Base-by-base conservation (phyloP, 1,284 basidiomycete genomes). In the Lignosus rhinocerotis region DNA sequence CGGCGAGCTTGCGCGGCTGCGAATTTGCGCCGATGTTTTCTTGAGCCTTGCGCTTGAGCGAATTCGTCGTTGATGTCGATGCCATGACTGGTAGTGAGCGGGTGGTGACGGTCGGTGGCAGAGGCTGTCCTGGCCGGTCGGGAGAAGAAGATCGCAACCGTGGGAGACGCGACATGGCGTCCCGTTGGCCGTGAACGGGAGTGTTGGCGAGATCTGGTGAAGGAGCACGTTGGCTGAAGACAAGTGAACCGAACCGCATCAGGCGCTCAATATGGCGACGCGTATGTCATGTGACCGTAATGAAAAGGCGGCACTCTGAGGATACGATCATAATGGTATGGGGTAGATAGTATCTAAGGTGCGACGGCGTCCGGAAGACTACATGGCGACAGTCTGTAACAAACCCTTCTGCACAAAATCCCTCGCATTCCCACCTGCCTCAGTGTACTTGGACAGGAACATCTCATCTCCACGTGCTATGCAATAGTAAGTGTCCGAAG, bases 321-420 rank as follows among this genome's bases (percentile, higher is more conserved):
- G 8, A 31, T 51, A 30, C 30, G n/a, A 51, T 51, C 42, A 51
- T 33, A n/a, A 39, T 6, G 50, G 30, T 36, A n/a, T 32, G 49
- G 57, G 59, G 32, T 52, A 51, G 55, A 52, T 6, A 6, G 21
- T 44, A 10, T 21, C 21, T 30, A 21, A 11, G n/a, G 6, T 3
- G 36, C 25, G 43, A 30, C 25, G 43, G 12, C 16, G 2, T 33
- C n/a, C 19, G 17, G 43, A 16, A 10, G n/a, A 38, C 59, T 59
- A 64, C 53, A 64, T 52, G 4, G 60, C 56, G 5, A 60, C 55
- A 2, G 76, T 75, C 36, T 70, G 61, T 50, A 91, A 70, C 34
- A 92, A 64, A 2, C 89, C 89, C 60, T 83, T 86, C 84, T 86
- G 85, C 38, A 92, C 86, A 65, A 92, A 91, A 55, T 85, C 82